Evolutionary conservation across 164 flowering plant genomes (phyloP), one percentile per base, ranked within the genome.

Genomic region (Vitis labrusca): DNA sequence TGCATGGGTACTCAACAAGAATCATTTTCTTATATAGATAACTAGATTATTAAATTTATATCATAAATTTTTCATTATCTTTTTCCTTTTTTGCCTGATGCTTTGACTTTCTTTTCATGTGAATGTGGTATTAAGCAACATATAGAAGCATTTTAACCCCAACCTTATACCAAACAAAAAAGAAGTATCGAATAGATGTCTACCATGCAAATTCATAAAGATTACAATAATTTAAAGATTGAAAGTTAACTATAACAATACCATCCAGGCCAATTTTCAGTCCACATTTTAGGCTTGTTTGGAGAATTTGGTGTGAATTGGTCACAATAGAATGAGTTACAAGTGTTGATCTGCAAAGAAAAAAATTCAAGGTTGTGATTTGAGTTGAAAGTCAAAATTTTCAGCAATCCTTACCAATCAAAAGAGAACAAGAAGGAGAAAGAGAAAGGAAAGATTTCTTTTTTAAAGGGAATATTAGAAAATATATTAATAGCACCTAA

Each of bases 231-330:
- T 37, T 3, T 54, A 48, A 54, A 51, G 44, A 65, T 13, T 2
- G 53, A 64, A 29, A 14, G 0, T 11, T 9, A 52, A 59, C 63
- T 61, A 64, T 1, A 50, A 58, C 11, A 57, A 70, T 91, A 96
- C 99, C 99, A 96, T 87, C 99, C 99, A 67, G 99, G 99, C 99
- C 99, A 96, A 69, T 96, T 96, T 82, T 96, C 98, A 14, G 99
- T 96, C 98, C 99, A 96, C 15, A 96, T 73, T 73, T 96, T 96
- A 32, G 99, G 99, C 78, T 83, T 88, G 79, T 85, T 81, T 19
- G 84, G 84, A 71, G 83, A 86, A 72, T 78, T 87, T 19, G 99
- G 98, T 54, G 77, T 85, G 77, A 92, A 93, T 10, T 82, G 77
- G 63, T 96, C 97, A 77, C 99, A 93, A 74, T 96, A 96, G 78